Conservation (phyloP, 139 green algal species). For the Eudorina sp. region DNA sequence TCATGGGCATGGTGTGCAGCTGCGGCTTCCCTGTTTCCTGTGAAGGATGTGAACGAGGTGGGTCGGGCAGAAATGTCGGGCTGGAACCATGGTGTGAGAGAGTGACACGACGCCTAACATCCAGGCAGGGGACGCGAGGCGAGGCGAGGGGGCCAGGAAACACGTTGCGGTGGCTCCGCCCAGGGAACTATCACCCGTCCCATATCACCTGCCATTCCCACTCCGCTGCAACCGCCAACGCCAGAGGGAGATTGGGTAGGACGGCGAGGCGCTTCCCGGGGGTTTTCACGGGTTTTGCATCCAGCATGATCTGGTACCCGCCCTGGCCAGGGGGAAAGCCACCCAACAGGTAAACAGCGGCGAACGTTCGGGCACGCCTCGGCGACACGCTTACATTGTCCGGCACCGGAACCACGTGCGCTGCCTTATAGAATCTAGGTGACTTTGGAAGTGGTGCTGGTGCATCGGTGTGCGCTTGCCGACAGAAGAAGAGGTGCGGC, state of each 20-base stretch:
- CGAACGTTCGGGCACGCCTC: neutral
- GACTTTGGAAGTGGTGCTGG: neutral
- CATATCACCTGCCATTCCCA: slow-evolving; percentile 96
- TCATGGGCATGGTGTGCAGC: slow-evolving; percentile 95
- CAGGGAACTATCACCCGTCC: too few relatives aligned
- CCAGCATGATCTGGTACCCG: slow-evolving; percentile 76
- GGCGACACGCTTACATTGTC: neutral
- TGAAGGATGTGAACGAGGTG: neutral
- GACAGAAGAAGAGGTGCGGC: slow-evolving; percentile 18
- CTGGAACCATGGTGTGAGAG: too few relatives aligned
- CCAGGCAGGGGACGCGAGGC: too few relatives aligned
- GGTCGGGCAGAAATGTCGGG: neutral
- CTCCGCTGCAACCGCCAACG: slow-evolving; percentile 90
- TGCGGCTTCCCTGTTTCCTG: slow-evolving; percentile 64
- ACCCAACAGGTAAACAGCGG: neutral
- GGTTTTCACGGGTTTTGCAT: slow-evolving; percentile 77
- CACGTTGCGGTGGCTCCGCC: too few relatives aligned
- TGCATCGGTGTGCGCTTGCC: neutral
- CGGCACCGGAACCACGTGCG: neutral
- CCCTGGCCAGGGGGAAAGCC: neutral
- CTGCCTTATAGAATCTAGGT: slow-evolving; percentile 24
- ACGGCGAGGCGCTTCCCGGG: slow-evolving; percentile 76
- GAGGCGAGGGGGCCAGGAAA: too few relatives aligned
- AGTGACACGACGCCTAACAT: too few relatives aligned
- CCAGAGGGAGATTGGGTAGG: slow-evolving; percentile 79